Base-by-base conservation (phyloP, 2,329 filamentous ascomycete species). In the Xylariaceae sp. region DNA sequence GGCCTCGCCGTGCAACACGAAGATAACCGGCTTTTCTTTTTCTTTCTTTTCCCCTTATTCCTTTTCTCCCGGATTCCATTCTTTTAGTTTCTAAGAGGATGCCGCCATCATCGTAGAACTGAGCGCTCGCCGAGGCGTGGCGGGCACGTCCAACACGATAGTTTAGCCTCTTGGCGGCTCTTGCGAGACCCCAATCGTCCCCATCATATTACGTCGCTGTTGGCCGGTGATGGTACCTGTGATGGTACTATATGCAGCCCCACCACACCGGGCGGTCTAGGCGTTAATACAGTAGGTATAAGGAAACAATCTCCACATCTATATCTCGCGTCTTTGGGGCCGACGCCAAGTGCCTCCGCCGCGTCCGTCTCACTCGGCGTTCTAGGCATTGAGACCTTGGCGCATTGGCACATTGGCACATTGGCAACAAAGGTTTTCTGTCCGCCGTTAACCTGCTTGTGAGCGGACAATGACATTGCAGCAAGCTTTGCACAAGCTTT, bases 161-260 rank as follows among this genome's bases (percentile, higher is more conserved):
- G 48, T 56, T 54, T 55, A 52, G 60, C 48, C 57, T 44, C 65
- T 67, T 67, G 65, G 65, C 65, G 60, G 61, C 59, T 65, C 61
- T 65, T 48, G 44, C 46, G 29, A 60, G 40, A 44, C 48, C 59
- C 56, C 23, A 52, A 54, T 43, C 50, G 20, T 50, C 46, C 47
- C 62, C 56, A 62, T 62, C 57, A 54, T 54, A 62, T 67, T 61
- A 65, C 65, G 62, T 63, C 57, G 61, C 59, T 60, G 53, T 46
- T 44, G 29, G 48, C 44, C 44, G 10, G 23, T 32, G n/a, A n/a
- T n/a, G n/a, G n/a, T n/a, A n/a, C n/a, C n/a, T 18, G 43, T 37
- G 26, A 37, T 37, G 32, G 32, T 10, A 37, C 26, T 16, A 42
- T 43, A 40, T 41, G 37, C 32, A 40, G n/a, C 23, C 44, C 18